Base-by-base conservation (phyloP, 176 grass and related monocot genomes). In the Dendrocalamus sinicus region DNA sequence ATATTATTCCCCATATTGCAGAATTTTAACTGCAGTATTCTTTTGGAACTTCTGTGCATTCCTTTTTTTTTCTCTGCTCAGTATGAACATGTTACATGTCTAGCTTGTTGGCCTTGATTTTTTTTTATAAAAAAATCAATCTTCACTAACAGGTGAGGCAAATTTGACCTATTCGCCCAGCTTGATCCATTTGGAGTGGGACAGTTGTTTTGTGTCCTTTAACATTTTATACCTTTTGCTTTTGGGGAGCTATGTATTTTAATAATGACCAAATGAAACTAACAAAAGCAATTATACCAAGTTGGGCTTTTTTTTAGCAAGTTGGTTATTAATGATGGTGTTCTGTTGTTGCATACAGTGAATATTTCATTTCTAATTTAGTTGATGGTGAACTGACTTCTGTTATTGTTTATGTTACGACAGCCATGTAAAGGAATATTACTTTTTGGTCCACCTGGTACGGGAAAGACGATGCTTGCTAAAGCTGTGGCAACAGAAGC, bases 381-480 rank as follows among this genome's bases (percentile, higher is more conserved):
- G 41, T 70, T 79, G 24, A 53, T 59, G 80, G 41, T 22, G 24
- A 80, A 23, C 40, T 32, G n/a, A 74, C 14, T 66, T 19, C 28
- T 73, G 1, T 68, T 79, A 17, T 63, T 91, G 2, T 40, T 59
- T 57, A 14, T 79, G 9, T 63, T 68, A 23, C 6, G 13, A 41
- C 64, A 98, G 96, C 96, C 96, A 73, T 98, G 96, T 53, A 98
- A 98, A 84, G 96, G 96, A 53, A 98, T 98, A 89, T 79, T 98
- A 58, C 96, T 98, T 50, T 98, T 98, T 88, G 96, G 96, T 73
- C 96, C 96, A 12, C 96, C 96, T 88, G 96, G 96, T 54, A 98
- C 91, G 12, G 96, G 96, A n/a, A 98, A 98, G 85, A 98, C 96
- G 4, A 98, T 98, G 96, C 96, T 98, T 88, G 93, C 96, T 37